These are phyloP conservation scores for Aspergillus jensenii DNA, from an alignment of 2,329 filamentous ascomycete genomes.

Conservation along the genomic window DNA sequence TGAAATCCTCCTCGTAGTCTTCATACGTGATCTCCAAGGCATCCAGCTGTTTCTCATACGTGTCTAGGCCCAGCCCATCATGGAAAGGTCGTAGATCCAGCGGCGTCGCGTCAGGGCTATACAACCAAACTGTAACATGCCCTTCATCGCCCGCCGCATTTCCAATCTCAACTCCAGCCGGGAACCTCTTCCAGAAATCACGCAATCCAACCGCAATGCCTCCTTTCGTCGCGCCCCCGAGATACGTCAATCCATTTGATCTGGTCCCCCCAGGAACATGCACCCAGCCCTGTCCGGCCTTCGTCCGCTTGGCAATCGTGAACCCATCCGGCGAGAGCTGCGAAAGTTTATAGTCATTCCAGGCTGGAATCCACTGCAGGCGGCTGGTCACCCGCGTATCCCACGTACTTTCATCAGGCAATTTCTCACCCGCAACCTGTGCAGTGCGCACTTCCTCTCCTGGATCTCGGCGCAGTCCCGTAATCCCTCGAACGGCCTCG, in stretches of 20 bases:
- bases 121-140: constrained; percentile 60
- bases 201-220: constrained; percentile 59
- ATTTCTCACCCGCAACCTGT: constrained; percentile 35
- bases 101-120: constrained; percentile 56
- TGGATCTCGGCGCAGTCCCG: constrained; percentile 55
- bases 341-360: constrained; percentile 58
- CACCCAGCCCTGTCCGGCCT: constrained; percentile 28
- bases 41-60: constrained; percentile 58
- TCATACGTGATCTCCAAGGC: constrained; percentile 65
- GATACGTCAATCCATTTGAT: constrained; percentile 58
- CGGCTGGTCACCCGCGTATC: constrained; percentile 49
- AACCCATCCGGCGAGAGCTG: constrained; percentile 63
- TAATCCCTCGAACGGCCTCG: constrained; percentile 61
- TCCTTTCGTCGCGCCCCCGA: constrained; percentile 58
- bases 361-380: constrained; percentile 58
- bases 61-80: constrained; percentile 57
- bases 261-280: constrained; percentile 55
- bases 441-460: constrained; percentile 48
- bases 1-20: constrained; percentile 57
- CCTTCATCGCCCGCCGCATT: constrained; percentile 52
- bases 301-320: constrained; percentile 60
- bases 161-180: constrained; percentile 57
- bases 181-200: constrained; percentile 65
- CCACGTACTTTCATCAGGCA: constrained; percentile 12
- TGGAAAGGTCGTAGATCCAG: constrained; percentile 60